Percentiles rank a stretch among this genome's conserved stretches.
Conservation (phyloP, 306 rosid species). For the Begonia loranthoides region DNA sequence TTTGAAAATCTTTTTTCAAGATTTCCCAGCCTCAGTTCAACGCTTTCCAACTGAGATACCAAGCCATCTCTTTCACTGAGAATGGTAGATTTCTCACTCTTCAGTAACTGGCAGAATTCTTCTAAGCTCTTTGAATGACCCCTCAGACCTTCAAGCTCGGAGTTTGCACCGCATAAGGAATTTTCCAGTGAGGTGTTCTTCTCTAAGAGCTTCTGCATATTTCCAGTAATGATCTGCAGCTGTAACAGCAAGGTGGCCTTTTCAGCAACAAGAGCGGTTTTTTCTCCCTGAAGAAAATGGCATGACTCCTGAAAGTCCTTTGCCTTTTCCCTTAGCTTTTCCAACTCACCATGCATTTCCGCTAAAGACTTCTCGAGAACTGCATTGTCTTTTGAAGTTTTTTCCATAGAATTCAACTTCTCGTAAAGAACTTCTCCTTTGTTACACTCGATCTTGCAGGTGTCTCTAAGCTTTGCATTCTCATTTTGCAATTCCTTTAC, state of each 20-base stretch:
- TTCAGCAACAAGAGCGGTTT: constrained; percentile 52
- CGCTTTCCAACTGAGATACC: constrained; percentile 50
- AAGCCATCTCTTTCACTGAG: constrained; percentile 53
- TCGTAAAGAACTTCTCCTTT: constrained; percentile 57
- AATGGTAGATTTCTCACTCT: constrained; percentile 57
- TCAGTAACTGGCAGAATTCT: constrained; percentile 58
- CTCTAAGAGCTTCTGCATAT: constrained; percentile 72
- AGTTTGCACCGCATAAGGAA: constrained; percentile 62
- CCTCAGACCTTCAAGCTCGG: constrained; percentile 77
- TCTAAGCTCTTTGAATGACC: constrained; percentile 67
- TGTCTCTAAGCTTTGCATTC: constrained; percentile 52
- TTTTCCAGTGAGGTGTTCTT: constrained; percentile 63
- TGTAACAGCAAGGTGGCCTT: constrained; percentile 64
- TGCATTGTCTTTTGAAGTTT: constrained; percentile 46
- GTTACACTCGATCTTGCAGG: constrained; percentile 38
- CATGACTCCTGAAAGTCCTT: constrained; percentile 56
- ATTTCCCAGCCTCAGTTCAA: constrained; percentile 52
- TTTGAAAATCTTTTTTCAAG: constrained; percentile 61
- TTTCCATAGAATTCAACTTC: constrained; percentile 52
- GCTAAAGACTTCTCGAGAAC: constrained; percentile 42
- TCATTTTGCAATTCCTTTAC: constrained; percentile 63
- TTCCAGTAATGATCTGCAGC: constrained; percentile 66
- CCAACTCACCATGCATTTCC: constrained; percentile 52
- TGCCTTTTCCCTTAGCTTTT: constrained; percentile 33
- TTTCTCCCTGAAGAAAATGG: constrained; percentile 63